A percentile compares a stretch with the other conserved stretches of the same genome.
These are phyloP conservation scores for Arabis alpina DNA, from an alignment of 345 rosid species.

Conservation along the genomic window DNA sequence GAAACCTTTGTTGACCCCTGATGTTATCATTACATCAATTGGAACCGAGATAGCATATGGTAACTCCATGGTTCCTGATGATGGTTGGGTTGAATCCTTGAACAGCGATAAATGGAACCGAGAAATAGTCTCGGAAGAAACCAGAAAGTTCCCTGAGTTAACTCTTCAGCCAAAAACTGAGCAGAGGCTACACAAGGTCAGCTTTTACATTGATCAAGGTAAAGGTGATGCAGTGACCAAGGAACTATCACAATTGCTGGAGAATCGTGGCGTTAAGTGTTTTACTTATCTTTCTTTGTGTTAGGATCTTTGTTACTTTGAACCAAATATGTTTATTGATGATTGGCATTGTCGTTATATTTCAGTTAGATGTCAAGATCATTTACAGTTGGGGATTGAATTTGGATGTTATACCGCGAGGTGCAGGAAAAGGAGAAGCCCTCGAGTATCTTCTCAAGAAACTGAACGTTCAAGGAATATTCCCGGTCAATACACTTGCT, in stretches of 20 bases:
- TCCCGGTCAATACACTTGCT: conserved; percentile 81
- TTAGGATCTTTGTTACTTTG: conserved; percentile 17
- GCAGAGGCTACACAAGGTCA: conserved; percentile 88
- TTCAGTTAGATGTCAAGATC: conserved; percentile 89
- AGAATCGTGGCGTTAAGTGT: conserved; percentile 72
- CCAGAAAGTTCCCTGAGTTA: conserved; percentile 81
- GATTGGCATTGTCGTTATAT: conserved; percentile 1
- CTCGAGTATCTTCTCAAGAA: conserved; percentile 85
- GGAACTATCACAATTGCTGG: conserved; percentile 61
- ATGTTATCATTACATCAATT: conserved; percentile 89
- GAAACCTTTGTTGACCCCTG: conserved; percentile 95
- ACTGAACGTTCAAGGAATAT: conserved; percentile 62
- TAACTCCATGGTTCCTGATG: conserved; percentile 76
- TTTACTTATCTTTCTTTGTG: conserved; percentile 2
- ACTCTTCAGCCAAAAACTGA: conserved; percentile 90
- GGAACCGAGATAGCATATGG: conserved; percentile 99
- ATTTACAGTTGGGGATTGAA: conserved; percentile 90
- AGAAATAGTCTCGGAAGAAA: conserved; percentile 67
- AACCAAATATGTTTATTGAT: conserved; percentile 6
- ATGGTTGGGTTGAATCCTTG: conserved; percentile 85
- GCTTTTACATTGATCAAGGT: conserved; percentile 80
- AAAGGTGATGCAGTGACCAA: conserved; percentile 75
- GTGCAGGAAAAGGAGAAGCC: conserved; percentile 98
- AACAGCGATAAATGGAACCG: conserved; percentile 79
- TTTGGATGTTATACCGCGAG: conserved; percentile 84